Evolutionary conservation across 768 basidiomycete genomes (phyloP).

Genomic region (Russula sp.): DNA sequence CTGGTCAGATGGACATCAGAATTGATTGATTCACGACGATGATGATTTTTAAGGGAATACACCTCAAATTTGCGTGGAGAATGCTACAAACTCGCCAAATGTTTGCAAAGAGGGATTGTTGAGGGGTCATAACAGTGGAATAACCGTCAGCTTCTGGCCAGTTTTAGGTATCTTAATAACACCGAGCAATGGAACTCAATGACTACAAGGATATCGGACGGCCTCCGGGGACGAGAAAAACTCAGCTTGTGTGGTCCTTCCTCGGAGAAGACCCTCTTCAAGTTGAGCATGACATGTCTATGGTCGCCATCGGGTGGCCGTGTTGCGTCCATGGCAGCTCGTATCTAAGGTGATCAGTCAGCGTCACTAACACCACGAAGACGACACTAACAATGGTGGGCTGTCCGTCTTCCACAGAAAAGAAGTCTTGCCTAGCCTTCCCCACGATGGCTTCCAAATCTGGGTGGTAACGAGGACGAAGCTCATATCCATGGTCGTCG

Average conservation of each 20-base stretch:
- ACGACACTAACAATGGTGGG: background rate
- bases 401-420: background rate
- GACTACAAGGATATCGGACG: slow-evolving; percentile 24
- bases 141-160: background rate
- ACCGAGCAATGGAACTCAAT: slow-evolving; percentile 13
- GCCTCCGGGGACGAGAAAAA: slow-evolving; percentile 15
- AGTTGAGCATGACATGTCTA: slow-evolving; percentile 30
- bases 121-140: background rate
- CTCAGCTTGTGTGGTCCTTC: slow-evolving; percentile 24
- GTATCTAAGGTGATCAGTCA: background rate
- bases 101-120: background rate
- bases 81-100: slow-evolving; percentile 16
- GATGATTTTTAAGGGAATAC: background rate
- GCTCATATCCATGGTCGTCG: background rate
- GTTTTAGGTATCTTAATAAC: background rate
- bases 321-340: slow-evolving; percentile 27
- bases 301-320: slow-evolving; percentile 27
- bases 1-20: background rate
- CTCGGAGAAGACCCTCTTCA: slow-evolving; percentile 16
- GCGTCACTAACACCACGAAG: no score
- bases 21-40: background rate
- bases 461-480: slow-evolving; percentile 8
- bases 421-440: background rate
- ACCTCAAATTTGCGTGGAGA: slow-evolving; percentile 15
- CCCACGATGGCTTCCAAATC: slow-evolving; percentile 12